Percentiles rank a stretch among this genome's conserved stretches.
Evolutionary conservation across 1,139 yeast species (phyloP).

Genomic region (Debaryomyces fabryi): DNA sequence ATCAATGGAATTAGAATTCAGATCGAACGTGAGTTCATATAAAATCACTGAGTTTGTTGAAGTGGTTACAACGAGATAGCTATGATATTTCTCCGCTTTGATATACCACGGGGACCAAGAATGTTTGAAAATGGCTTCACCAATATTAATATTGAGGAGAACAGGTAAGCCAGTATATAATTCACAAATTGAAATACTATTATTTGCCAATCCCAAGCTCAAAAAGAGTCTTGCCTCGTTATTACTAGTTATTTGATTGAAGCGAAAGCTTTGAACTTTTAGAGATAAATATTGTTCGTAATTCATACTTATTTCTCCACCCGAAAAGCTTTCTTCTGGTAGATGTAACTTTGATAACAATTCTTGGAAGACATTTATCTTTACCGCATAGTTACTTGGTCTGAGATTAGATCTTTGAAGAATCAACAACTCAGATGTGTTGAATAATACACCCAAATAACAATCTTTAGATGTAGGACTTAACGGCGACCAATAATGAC

Average conservation of each 20-base stretch:
- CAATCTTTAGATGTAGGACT: conserved; percentile 29
- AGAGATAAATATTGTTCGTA: conserved; percentile 25
- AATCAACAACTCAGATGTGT: conserved; percentile 43
- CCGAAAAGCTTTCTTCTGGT: conserved; percentile 7
- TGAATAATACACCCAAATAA: conserved; percentile 37
- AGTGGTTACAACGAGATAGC: conserved; percentile 18
- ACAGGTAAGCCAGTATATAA: conserved; percentile 18
- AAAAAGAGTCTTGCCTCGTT: conserved; percentile 17
- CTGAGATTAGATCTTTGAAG: conserved; percentile 29
- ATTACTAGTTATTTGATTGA: conserved; percentile 20
- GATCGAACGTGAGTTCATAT: conserved; percentile 12
- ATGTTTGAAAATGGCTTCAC: conserved; percentile 20
- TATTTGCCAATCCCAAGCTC: conserved; percentile 19
- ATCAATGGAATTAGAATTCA: not conserved
- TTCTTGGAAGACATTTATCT: conserved; percentile 30
- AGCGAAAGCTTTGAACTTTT: conserved; percentile 33
- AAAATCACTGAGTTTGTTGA: conserved; percentile 24
- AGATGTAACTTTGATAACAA: conserved; percentile 25
- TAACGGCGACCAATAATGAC: conserved; percentile 41
- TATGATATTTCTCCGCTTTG: conserved; percentile 4
- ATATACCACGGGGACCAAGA: conserved; percentile 27
- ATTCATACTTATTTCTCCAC: conserved; percentile 21
- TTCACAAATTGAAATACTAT: conserved; percentile 24
- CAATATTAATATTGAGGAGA: conserved; percentile 10
- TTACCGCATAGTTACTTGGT: conserved; percentile 27